Conservation (phyloP, 2,329 filamentous ascomycete species). For the Ascochyta pisi region DNA sequence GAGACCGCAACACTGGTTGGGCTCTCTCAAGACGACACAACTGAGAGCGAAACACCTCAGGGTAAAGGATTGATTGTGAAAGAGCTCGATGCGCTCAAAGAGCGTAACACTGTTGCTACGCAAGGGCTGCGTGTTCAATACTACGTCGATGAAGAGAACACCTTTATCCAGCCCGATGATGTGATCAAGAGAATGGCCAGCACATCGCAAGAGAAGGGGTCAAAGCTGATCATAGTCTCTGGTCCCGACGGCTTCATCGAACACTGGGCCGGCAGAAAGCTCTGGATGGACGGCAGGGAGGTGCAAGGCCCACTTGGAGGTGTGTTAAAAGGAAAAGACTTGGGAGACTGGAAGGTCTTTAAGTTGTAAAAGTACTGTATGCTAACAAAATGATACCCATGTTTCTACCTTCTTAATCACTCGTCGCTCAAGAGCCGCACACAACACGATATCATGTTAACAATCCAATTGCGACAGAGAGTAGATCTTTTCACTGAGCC, state of each 20-base stretch:
- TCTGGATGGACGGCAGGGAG: constrained; percentile 75
- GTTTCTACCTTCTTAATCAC: neutral
- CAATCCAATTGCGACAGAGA: no score
- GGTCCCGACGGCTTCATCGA: constrained; percentile 90
- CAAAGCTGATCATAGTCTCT: constrained; percentile 79
- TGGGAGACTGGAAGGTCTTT: constrained; percentile 64
- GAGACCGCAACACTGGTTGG: constrained; percentile 14
- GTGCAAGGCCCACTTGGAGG: constrained; percentile 78
- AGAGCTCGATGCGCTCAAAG: constrained; percentile 69
- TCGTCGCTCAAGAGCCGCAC: no score
- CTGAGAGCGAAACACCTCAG: constrained; percentile 1
- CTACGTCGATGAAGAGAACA: constrained; percentile 81
- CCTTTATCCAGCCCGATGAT: constrained; percentile 61
- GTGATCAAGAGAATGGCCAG: constrained; percentile 40
- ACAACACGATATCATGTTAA: no score
- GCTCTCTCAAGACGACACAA: constrained; percentile 10
- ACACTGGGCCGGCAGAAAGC: constrained; percentile 79
- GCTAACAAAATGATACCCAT: constrained; percentile 18
- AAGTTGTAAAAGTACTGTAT: constrained; percentile 57
- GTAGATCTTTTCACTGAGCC: neutral
- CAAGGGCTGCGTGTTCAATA: constrained; percentile 65
- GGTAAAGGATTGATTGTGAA: constrained; percentile 61
- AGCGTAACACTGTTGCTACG: constrained; percentile 23
- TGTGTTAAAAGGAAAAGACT: constrained; percentile 66
- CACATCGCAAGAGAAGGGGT: constrained; percentile 49